A percentile compares a stretch with the other conserved stretches of the same genome.
These are phyloP conservation scores for Lanmaoa rubissima DNA, from an alignment of 768 basidiomycete genomes.

Conservation along the genomic window DNA sequence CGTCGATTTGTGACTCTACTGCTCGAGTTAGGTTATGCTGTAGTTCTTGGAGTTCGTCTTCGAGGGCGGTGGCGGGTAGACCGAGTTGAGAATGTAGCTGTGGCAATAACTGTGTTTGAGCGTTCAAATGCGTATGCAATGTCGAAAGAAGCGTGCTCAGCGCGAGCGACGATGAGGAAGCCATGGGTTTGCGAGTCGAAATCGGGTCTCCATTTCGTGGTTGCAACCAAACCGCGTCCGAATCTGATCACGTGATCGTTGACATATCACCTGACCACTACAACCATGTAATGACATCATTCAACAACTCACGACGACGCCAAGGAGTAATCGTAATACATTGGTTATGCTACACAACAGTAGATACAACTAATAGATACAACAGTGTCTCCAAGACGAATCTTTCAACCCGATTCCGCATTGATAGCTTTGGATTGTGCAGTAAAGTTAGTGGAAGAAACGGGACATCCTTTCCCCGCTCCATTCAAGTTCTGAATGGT, in stretches of 20 bases:
- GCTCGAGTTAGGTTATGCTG: conserved; percentile 73
- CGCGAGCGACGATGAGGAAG: conserved; percentile 34
- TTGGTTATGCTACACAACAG: background rate
- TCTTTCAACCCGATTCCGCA: conserved; percentile 9
- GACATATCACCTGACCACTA: conserved; percentile 23
- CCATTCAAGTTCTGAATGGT: conserved; percentile 73
- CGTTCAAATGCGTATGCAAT: conserved; percentile 72
- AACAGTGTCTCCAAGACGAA: background rate
- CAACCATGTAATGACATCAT: background rate
- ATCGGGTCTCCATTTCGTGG: conserved; percentile 14
- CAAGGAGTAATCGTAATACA: background rate
- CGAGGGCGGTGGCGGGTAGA: conserved; percentile 72
- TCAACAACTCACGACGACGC: background rate
- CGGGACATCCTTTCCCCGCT: conserved; percentile 64
- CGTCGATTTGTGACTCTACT: conserved; percentile 71
- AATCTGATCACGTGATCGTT: conserved; percentile 24
- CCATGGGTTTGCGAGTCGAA: conserved; percentile 18
- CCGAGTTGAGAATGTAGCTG: conserved; percentile 83
- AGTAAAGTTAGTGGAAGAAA: conserved; percentile 58
- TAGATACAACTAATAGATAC: background rate
- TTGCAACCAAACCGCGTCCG: conserved; percentile 26
- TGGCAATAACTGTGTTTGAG: conserved; percentile 80
- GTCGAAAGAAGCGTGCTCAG: conserved; percentile 73
- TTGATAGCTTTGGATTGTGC: conserved; percentile 33
- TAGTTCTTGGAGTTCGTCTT: conserved; percentile 73